Evolutionary conservation across 1,284 basidiomycete species (phyloP).

Genomic region (Phylloporus gajari): DNA sequence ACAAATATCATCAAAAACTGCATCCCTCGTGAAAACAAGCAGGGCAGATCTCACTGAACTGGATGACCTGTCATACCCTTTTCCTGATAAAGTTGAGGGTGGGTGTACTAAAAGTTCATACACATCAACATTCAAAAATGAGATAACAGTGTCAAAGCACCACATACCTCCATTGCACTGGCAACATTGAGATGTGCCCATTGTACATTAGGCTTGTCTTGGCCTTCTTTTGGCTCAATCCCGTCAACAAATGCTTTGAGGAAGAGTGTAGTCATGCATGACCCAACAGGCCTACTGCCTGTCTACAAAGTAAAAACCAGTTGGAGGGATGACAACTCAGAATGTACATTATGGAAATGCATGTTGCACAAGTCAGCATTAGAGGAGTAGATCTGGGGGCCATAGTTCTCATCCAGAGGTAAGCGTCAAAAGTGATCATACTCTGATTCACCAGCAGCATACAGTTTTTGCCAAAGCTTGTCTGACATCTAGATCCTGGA

Average conservation of each 20-base stretch:
- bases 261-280: slow-evolving; percentile 88
- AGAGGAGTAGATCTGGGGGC: slow-evolving; percentile 77
- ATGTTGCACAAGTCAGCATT: slow-evolving; percentile 90
- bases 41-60: slow-evolving; percentile 52
- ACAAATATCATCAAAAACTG: slow-evolving; percentile 6
- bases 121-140: slow-evolving; percentile 4
- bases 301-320: slow-evolving; percentile 40
- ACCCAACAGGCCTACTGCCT: slow-evolving; percentile 80
- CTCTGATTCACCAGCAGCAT: slow-evolving; percentile 76
- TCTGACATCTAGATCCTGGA: slow-evolving; percentile 66
- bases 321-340: not conserved
- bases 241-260: slow-evolving; percentile 85
- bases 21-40: not conserved
- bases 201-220: slow-evolving; percentile 60
- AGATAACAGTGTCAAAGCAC: not conserved
- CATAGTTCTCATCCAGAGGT: slow-evolving; percentile 84
- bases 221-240: slow-evolving; percentile 63
- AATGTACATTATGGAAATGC: slow-evolving; percentile 31
- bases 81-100: slow-evolving; percentile 72
- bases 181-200: slow-evolving; percentile 92
- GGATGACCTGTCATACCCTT: slow-evolving; percentile 85
- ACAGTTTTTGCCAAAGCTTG: slow-evolving; percentile 77
- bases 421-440: slow-evolving; percentile 88
- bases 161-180: slow-evolving; percentile 76
- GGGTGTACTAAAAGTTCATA: slow-evolving; percentile 54